These are phyloP conservation scores for Phanerodontia chrysosporium DNA, from an alignment of 768 basidiomycete genomes.

Conservation along the genomic window DNA sequence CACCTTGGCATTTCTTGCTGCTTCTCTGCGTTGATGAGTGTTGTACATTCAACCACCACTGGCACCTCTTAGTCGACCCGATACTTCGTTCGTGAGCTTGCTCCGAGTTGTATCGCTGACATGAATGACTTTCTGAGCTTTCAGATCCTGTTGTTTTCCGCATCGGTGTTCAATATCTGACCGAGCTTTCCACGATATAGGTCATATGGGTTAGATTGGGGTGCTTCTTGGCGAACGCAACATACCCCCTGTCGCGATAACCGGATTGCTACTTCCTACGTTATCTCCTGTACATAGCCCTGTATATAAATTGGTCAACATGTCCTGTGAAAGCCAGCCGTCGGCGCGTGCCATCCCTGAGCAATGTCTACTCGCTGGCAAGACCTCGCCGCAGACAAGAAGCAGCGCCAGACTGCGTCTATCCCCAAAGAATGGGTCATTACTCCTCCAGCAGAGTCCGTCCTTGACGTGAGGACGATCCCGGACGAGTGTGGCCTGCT, in stretches of 20 bases:
- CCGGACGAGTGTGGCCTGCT: slow-evolving; percentile 56
- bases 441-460: slow-evolving; percentile 33
- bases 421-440: slow-evolving; percentile 67
- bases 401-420: slow-evolving; percentile 40
- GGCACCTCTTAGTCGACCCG: slow-evolving; percentile 94
- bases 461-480: slow-evolving; percentile 47
- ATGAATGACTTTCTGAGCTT: slow-evolving; percentile 61
- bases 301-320: neutral
- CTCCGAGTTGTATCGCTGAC: slow-evolving; percentile 63
- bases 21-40: slow-evolving; percentile 62
- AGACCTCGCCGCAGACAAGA: slow-evolving; percentile 51
- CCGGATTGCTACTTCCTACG: neutral
- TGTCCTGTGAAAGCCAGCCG: neutral
- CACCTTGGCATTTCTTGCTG: slow-evolving; percentile 16
- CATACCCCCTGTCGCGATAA: neutral
- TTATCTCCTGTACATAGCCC: neutral
- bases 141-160: slow-evolving; percentile 2
- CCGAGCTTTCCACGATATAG: neutral
- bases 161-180: neutral
- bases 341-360: neutral
- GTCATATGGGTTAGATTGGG: neutral
- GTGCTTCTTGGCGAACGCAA: neutral
- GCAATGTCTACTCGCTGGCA: slow-evolving; percentile 37
- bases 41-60: slow-evolving; percentile 67
- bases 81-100: slow-evolving; percentile 31